A percentile compares a stretch with the other conserved stretches of the same genome.
These are phyloP conservation scores for Grosmannia huntii DNA, from an alignment of 2,329 filamentous ascomycete genomes.

Conservation along the genomic window DNA sequence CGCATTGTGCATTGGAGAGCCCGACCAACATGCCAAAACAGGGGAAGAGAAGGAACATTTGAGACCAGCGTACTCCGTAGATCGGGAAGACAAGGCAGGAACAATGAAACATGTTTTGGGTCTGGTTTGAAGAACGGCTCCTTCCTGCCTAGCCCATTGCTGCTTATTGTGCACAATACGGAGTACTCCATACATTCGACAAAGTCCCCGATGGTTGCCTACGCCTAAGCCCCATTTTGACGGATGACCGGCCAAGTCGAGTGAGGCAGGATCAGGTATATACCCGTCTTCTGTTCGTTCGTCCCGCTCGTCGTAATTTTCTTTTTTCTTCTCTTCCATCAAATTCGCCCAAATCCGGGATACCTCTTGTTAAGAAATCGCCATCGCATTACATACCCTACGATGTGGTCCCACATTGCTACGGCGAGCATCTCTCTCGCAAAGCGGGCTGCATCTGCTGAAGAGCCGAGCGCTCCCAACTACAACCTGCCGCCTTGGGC, in stretches of 20 bases:
- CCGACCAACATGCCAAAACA: neutral
- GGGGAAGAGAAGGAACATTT: neutral
- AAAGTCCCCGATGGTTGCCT: neutral
- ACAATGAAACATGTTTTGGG: neutral
- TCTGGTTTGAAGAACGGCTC: neutral
- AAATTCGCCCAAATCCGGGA: neutral
- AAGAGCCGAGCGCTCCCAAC: slow-evolving; percentile 9
- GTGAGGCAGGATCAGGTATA: neutral
- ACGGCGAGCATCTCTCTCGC: slow-evolving; percentile 6
- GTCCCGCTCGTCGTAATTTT: neutral
- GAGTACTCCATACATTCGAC: neutral
- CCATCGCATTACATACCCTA: neutral
- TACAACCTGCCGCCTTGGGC: slow-evolving; percentile 19
- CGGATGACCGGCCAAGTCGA: neutral
- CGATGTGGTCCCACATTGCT: slow-evolving; percentile 4
- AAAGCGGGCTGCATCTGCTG: slow-evolving; percentile 4
- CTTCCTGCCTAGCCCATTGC: neutral
- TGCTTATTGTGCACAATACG: neutral
- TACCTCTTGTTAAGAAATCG: neutral
- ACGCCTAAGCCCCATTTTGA: neutral
- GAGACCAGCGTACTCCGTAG: neutral
- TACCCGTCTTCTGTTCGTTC: neutral
- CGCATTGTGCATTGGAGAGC: neutral
- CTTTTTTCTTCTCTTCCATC: neutral
- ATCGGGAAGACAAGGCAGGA: neutral